Conservation (phyloP, 805 yeast species). For the Saccharomycopsis sp. region DNA sequence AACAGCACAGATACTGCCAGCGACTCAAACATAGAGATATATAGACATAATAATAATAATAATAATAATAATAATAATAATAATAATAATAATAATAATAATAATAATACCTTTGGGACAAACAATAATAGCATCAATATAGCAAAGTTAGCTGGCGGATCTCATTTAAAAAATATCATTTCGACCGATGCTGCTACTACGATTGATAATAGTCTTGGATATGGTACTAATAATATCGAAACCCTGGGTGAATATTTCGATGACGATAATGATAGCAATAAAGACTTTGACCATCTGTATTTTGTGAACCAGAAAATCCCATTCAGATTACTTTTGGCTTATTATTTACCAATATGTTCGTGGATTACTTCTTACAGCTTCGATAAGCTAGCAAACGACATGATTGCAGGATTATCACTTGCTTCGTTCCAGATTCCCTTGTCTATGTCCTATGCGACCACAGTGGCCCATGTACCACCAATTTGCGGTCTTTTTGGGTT, state of each 20-base stretch:
- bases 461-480: conserved; percentile 80
- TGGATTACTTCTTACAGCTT: conserved; percentile 55
- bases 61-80: too few relatives aligned
- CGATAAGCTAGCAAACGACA: conserved; percentile 46
- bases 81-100: too few relatives aligned
- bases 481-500: conserved; percentile 71
- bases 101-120: too few relatives aligned
- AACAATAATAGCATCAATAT: too few relatives aligned
- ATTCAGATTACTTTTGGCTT: conserved; percentile 33
- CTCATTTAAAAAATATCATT: background rate
- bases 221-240: background rate
- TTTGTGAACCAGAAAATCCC: background rate
- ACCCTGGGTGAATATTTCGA: background rate
- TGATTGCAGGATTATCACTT: conserved; percentile 77
- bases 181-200: background rate
- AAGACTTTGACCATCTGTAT: background rate
- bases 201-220: background rate
- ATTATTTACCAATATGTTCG: conserved; percentile 59
- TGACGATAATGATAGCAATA: background rate
- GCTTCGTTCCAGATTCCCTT: conserved; percentile 92
- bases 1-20: background rate
- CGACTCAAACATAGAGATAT: background rate
- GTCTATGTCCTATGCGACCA: conserved; percentile 64
- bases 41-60: background rate
- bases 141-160: background rate